Evolutionary conservation across 371 early-diverging fungal species (phyloP).

Genomic region (Conidiobolus incongruus): DNA sequence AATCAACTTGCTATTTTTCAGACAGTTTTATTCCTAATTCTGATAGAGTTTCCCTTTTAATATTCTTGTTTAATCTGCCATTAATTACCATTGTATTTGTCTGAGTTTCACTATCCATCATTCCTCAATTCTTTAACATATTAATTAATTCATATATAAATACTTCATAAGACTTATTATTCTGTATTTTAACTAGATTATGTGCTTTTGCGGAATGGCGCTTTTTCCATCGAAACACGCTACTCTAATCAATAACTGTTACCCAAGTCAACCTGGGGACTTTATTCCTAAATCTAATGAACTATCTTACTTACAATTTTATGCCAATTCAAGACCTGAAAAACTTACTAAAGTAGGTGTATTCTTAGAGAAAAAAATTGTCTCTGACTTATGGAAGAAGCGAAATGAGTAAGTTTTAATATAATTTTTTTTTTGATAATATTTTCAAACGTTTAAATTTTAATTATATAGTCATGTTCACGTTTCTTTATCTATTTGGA

Average conservation of each 20-base stretch:
- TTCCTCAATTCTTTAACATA: too few relatives aligned
- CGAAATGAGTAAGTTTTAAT: slow-evolving; percentile 24
- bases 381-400: slow-evolving; percentile 35
- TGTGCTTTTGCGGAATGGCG: slow-evolving; percentile 4
- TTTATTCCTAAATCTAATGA: slow-evolving; percentile 59
- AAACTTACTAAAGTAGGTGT: slow-evolving; percentile 80
- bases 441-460: not conserved
- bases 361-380: slow-evolving; percentile 54
- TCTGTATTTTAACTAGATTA: too few relatives aligned
- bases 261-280: slow-evolving; percentile 60
- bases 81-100: too few relatives aligned
- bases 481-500: slow-evolving; percentile 7
- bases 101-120: too few relatives aligned
- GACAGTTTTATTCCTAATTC: too few relatives aligned
- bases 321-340: slow-evolving; percentile 70
- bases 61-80: too few relatives aligned
- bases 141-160: too few relatives aligned
- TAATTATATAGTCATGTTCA: slow-evolving; percentile 3
- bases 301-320: slow-evolving; percentile 73
- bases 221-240: slow-evolving; percentile 51
- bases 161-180: too few relatives aligned
- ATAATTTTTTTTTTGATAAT: slow-evolving; percentile 2
- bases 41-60: too few relatives aligned
- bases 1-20: too few relatives aligned
- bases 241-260: slow-evolving; percentile 74